Conservation (phyloP, 352 stramenopile species). For the Globisporangium emineosum region DNA sequence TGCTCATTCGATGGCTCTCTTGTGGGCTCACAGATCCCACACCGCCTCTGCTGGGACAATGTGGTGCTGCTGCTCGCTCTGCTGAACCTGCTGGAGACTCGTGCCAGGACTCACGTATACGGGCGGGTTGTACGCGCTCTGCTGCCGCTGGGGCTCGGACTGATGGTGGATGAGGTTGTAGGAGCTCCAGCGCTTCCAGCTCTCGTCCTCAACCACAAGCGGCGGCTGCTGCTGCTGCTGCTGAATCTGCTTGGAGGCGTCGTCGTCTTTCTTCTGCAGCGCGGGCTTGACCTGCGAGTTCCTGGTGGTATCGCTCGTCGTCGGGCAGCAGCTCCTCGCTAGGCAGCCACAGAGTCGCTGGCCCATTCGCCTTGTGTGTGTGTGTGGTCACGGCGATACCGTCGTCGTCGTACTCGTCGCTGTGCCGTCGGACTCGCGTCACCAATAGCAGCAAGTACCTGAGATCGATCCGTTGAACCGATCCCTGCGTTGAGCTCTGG, state of each 20-base stretch:
- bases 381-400: not conserved
- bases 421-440: not conserved
- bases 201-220: slow-evolving; percentile 76
- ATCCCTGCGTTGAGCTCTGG: too few relatives aligned
- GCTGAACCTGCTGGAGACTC: slow-evolving; percentile 11
- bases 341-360: slow-evolving; percentile 29
- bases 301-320: not conserved
- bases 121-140: slow-evolving; percentile 44
- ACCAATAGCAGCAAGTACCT: not conserved
- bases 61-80: slow-evolving; percentile 25
- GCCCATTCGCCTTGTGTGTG: slow-evolving; percentile 20
- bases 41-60: slow-evolving; percentile 50
- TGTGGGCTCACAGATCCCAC: slow-evolving; percentile 56
- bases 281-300: slow-evolving; percentile 8
- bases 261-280: slow-evolving; percentile 19
- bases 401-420: not conserved
- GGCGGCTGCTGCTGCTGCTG: slow-evolving; percentile 31
- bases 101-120: slow-evolving; percentile 36
- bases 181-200: slow-evolving; percentile 77
- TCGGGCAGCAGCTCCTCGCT: slow-evolving; percentile 9
- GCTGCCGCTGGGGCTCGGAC: slow-evolving; percentile 24
- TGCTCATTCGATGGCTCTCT: too few relatives aligned
- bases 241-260: not conserved
- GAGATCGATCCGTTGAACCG: not conserved
- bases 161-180: slow-evolving; percentile 70